Conservation (phyloP, 495 filamentous ascomycete species). For the Rhypophila decipiens region DNA sequence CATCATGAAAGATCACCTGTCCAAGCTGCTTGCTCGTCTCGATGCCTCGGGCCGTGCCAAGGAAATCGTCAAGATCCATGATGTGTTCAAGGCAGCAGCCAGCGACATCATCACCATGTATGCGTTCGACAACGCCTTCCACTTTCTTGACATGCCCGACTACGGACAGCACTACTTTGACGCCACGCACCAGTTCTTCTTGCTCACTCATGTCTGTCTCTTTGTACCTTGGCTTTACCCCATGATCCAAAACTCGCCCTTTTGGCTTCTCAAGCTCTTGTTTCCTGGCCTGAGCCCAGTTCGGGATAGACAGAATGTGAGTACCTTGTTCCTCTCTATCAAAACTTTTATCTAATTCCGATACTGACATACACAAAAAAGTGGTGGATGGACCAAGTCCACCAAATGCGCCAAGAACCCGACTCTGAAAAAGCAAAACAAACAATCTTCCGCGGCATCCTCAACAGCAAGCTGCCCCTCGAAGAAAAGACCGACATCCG, state of each 20-base stretch:
- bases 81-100: constrained; percentile 5
- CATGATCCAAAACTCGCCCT: not conserved
- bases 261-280: not conserved
- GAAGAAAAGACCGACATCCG: constrained; percentile 3
- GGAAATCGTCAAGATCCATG: constrained; percentile 2
- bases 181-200: constrained; percentile 3
- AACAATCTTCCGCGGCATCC: constrained; percentile 9
- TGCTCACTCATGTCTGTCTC: constrained; percentile 1
- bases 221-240: not conserved
- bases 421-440: not conserved
- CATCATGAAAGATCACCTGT: constrained; percentile 3
- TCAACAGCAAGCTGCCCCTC: constrained; percentile 2
- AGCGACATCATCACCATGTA: constrained; percentile 12
- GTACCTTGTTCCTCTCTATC: no score
- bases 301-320: not conserved
- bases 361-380: not conserved
- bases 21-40: not conserved
- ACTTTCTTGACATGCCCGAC: constrained; percentile 3
- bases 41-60: not conserved
- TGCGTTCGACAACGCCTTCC: constrained; percentile 7
- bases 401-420: not conserved
- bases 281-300: not conserved
- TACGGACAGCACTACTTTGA: not conserved
- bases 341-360: no score
- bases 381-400: constrained; percentile 4